phyloP scores from a whole-genome alignment of 148 eudicot species.

The Agrostemma githago region DNA sequence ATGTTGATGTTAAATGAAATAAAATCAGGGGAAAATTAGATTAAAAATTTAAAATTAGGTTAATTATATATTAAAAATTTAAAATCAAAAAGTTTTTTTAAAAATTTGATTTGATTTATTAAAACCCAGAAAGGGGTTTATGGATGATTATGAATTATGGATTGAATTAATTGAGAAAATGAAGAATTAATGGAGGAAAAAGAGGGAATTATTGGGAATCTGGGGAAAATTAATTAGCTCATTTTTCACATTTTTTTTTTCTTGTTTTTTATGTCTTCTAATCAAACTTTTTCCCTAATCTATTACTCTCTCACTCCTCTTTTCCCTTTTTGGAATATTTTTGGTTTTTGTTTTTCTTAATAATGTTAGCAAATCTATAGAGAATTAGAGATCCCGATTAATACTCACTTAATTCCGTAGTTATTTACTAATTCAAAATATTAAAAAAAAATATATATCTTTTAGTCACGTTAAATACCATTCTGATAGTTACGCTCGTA shows the following conservation, averaged over 20 bases:
- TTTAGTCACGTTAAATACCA: too few relatives aligned
- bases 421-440: too few relatives aligned
- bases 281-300: too few relatives aligned
- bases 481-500: too few relatives aligned
- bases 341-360: too few relatives aligned
- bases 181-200: slow-evolving; percentile 19
- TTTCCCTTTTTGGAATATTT: not conserved
- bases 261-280: too few relatives aligned
- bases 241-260: too few relatives aligned
- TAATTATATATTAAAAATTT: not conserved
- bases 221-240: too few relatives aligned
- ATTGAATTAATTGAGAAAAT: slow-evolving; percentile 13
- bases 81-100: not conserved
- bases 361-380: not conserved
- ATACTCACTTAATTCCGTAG: too few relatives aligned
- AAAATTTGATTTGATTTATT: not conserved
- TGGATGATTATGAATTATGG: not conserved
- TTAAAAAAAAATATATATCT: too few relatives aligned
- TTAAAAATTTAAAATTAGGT: not conserved
- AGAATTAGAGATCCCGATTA: not conserved
- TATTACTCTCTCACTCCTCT: not conserved
- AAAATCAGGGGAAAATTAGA: not conserved
- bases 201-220: not conserved
- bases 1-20: slow-evolving; percentile 8
- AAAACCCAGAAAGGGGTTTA: slow-evolving; percentile 21